Percentiles rank a stretch among this genome's conserved stretches.
Conservation (phyloP, 805 yeast species). For the Trichomonascus vanleenenianus region DNA sequence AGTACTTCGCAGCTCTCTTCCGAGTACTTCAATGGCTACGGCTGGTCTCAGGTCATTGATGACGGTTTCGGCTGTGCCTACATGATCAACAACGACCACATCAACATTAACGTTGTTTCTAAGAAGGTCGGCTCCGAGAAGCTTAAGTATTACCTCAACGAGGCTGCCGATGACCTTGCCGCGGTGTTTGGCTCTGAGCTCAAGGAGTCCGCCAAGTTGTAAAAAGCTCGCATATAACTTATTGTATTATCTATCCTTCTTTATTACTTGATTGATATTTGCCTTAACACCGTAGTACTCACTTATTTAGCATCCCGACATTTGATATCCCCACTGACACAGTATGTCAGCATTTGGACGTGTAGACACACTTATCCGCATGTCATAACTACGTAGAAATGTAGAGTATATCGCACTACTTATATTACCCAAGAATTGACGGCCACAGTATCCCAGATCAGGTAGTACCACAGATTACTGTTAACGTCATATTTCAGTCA, state of each 20-base stretch:
- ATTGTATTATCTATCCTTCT: no score
- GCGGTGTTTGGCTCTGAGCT: conserved; percentile 43
- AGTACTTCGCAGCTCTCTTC: conserved; percentile 88
- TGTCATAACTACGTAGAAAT: background rate
- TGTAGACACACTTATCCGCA: background rate
- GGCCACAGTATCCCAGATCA: no score
- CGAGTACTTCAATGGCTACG: conserved; percentile 81
- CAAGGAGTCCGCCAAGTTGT: conserved; percentile 29
- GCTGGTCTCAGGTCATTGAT: conserved; percentile 92
- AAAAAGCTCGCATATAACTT: conserved; percentile 3
- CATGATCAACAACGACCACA: conserved; percentile 78
- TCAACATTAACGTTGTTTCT: conserved; percentile 77
- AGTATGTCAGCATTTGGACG: background rate
- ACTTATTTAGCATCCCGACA: no score
- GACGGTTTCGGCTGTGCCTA: conserved; percentile 92
- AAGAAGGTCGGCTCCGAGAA: conserved; percentile 45
- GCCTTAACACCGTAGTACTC: background rate
- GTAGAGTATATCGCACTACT: no score
- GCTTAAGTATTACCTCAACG: conserved; percentile 58
- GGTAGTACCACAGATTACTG: no score
- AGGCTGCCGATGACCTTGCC: conserved; percentile 76
- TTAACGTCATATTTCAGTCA: no score
- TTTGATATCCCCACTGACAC: background rate
- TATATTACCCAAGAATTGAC: background rate
- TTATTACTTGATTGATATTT: no score